These are phyloP conservation scores for Scutellaria minor DNA, from an alignment of 257 asterid genomes.

Conservation along the genomic window DNA sequence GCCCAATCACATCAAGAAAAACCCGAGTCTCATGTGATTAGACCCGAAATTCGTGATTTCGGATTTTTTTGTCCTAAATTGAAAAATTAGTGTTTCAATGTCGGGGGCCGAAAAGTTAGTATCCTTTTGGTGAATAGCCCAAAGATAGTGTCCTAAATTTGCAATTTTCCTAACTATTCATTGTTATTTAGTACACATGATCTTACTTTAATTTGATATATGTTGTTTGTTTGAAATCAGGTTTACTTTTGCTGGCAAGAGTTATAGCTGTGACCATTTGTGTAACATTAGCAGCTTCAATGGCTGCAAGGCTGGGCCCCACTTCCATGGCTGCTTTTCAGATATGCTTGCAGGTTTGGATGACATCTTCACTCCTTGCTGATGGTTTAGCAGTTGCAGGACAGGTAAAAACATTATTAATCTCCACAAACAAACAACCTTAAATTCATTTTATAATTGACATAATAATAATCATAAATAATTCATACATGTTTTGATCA, in stretches of 20 bases:
- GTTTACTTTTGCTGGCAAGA: constrained; percentile 69
- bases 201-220: too few relatives aligned
- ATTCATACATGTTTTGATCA: background rate
- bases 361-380: constrained; percentile 91
- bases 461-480: too few relatives aligned
- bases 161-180: too few relatives aligned
- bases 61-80: too few relatives aligned
- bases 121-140: too few relatives aligned
- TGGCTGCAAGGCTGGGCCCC: constrained; percentile 89
- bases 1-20: too few relatives aligned
- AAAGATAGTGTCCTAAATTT: too few relatives aligned
- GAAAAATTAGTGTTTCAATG: too few relatives aligned
- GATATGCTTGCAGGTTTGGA: constrained; percentile 90
- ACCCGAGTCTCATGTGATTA: too few relatives aligned
- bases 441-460: background rate
- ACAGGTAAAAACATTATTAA: constrained; percentile 57
- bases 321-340: constrained; percentile 96
- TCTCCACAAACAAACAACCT: background rate
- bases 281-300: constrained; percentile 85
- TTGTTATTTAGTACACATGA: too few relatives aligned
- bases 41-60: too few relatives aligned
- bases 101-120: too few relatives aligned
- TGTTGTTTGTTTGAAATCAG: constrained; percentile 34
- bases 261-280: constrained; percentile 90
- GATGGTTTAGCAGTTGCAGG: constrained; percentile 99